These are phyloP conservation scores for Pestalotiopsis sp. DNA, from an alignment of 2,329 filamentous ascomycete genomes.

Conservation along the genomic window DNA sequence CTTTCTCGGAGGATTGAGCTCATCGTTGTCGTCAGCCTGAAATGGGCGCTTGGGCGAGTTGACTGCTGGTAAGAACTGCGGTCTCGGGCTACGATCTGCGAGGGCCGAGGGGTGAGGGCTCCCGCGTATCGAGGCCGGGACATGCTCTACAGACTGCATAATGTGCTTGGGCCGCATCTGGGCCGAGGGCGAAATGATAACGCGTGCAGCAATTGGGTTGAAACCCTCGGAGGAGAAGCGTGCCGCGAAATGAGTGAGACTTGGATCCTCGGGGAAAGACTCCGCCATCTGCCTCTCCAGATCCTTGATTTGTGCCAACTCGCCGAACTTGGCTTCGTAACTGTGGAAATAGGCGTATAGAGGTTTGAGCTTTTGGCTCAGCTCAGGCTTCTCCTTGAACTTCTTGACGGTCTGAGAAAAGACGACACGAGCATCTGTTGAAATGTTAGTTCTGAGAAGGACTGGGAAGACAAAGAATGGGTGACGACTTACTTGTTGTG, in stretches of 20 bases:
- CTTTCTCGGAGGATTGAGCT: slow-evolving; percentile 78
- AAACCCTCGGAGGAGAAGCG: slow-evolving; percentile 77
- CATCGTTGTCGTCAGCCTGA: slow-evolving; percentile 72
- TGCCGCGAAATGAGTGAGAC: slow-evolving; percentile 73
- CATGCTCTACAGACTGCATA: slow-evolving; percentile 58
- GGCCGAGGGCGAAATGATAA: slow-evolving; percentile 78
- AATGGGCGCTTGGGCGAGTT: slow-evolving; percentile 66
- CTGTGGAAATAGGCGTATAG: slow-evolving; percentile 93
- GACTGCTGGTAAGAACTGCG: slow-evolving; percentile 48
- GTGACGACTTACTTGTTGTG: slow-evolving; percentile 74
- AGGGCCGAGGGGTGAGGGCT: slow-evolving; percentile 43
- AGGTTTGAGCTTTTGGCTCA: slow-evolving; percentile 74
- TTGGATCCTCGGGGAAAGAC: slow-evolving; percentile 87
- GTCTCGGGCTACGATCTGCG: slow-evolving; percentile 46
- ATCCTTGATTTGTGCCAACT: slow-evolving; percentile 86
- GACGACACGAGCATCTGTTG: slow-evolving; percentile 83
- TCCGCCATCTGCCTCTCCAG: slow-evolving; percentile 92
- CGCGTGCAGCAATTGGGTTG: slow-evolving; percentile 78
- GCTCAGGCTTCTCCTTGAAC: slow-evolving; percentile 76
- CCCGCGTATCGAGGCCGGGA: slow-evolving; percentile 42
- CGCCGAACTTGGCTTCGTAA: slow-evolving; percentile 92
- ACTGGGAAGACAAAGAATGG: background rate
- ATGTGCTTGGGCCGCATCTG: slow-evolving; percentile 72
- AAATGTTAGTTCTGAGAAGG: background rate
- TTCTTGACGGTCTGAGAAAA: slow-evolving; percentile 93